Evolutionary conservation across 2,329 filamentous ascomycete genomes (phyloP).

Genomic region (Talaromyces pinophilus): DNA sequence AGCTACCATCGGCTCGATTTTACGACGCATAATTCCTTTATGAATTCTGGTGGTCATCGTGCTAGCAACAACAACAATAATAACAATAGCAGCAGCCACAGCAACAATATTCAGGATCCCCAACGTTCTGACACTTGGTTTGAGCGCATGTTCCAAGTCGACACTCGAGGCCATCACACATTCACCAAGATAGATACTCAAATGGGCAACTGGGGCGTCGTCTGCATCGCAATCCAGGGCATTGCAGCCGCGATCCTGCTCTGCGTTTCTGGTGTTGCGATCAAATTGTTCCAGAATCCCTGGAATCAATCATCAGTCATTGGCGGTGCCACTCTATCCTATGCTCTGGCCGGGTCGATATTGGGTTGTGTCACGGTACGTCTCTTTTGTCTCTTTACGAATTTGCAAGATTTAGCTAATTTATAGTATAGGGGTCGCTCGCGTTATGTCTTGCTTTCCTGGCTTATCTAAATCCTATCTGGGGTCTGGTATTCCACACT

Average conservation of each 20-base stretch:
- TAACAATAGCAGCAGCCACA: not conserved
- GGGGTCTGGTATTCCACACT: not conserved
- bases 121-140: not conserved
- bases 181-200: not conserved
- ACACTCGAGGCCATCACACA: not conserved
- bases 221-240: not conserved
- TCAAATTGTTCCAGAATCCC: not conserved
- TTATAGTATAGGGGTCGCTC: not conserved
- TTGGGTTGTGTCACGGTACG: not conserved
- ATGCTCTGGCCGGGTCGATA: slow-evolving; percentile 5
- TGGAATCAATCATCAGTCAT: slow-evolving; percentile 3
- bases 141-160: not conserved
- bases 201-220: not conserved
- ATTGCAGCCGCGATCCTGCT: not conserved
- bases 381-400: not conserved
- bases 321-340: slow-evolving; percentile 4
- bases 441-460: not conserved
- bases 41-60: not conserved
- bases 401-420: not conserved
- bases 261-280: slow-evolving; percentile 1
- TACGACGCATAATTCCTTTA: not conserved
- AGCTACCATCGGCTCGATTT: not conserved
- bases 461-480: not conserved
- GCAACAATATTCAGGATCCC: not conserved
- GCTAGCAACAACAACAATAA: not conserved